phyloP scores from a whole-genome alignment of 495 filamentous ascomycete species.

The Thermochaetoides thermophila region DNA sequence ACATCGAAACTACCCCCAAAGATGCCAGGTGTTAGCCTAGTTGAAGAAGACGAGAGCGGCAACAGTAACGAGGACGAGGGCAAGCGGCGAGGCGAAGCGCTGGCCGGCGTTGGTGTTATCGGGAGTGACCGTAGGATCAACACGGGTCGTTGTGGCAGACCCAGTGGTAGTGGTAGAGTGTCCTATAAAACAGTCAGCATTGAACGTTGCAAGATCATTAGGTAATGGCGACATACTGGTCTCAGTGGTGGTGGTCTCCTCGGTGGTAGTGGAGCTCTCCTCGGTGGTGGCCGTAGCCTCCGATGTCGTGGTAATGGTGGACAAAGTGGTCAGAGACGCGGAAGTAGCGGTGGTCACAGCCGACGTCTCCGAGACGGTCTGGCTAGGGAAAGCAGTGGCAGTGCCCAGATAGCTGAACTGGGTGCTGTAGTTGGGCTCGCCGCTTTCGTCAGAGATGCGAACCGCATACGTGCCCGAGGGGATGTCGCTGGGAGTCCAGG shows the following conservation, averaged over 20 bases:
- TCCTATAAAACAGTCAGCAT: too few relatives aligned
- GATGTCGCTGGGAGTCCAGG: slow-evolving; percentile 17
- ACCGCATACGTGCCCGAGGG: slow-evolving; percentile 30
- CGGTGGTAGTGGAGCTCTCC: slow-evolving; percentile 14
- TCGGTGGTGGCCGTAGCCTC: slow-evolving; percentile 7
- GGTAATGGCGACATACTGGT: slow-evolving; percentile 3
- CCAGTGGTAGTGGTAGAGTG: slow-evolving; percentile 7
- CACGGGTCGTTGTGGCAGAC: slow-evolving; percentile 5
- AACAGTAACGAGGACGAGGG: slow-evolving; percentile 20
- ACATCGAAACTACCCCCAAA: slow-evolving; percentile 3
- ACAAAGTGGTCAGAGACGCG: slow-evolving; percentile 16
- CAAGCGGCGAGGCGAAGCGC: slow-evolving; percentile 22
- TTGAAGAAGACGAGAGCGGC: slow-evolving; percentile 24
- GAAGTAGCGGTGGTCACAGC: slow-evolving; percentile 11
- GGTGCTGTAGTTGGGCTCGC: slow-evolving; percentile 27
- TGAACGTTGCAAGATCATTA: too few relatives aligned
- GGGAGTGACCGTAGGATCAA: slow-evolving; percentile 3
- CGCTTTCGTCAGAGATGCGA: slow-evolving; percentile 20
- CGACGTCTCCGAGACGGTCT: too few relatives aligned
- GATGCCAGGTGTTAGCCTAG: slow-evolving; percentile 15
- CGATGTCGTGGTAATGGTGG: slow-evolving; percentile 7
- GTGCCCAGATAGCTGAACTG: slow-evolving; percentile 22
- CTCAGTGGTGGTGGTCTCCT: slow-evolving; percentile 7
- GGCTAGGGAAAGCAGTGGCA: too few relatives aligned
- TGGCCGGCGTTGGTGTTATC: slow-evolving; percentile 17